A percentile compares a stretch with the other conserved stretches of the same genome.
Conservation (phyloP, 2,329 filamentous ascomycete species). For the Alternaria dauci region DNA sequence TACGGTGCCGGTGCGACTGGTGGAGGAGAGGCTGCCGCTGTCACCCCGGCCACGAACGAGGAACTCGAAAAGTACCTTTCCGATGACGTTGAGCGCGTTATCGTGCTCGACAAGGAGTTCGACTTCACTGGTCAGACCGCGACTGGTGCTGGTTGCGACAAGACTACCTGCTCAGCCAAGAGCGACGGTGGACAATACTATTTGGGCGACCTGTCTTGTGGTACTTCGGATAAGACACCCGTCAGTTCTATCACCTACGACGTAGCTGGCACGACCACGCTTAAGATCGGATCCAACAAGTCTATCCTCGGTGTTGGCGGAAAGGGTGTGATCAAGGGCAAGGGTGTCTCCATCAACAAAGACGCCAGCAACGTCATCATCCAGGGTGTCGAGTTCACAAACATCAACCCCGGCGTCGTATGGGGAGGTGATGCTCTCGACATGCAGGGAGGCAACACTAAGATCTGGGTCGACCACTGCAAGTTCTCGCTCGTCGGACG, state of each 20-base stretch:
- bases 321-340: conserved; percentile 54
- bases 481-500: conserved; percentile 57
- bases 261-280: conserved; percentile 38
- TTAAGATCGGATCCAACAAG: conserved; percentile 54
- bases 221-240: conserved; percentile 22
- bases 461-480: conserved; percentile 51
- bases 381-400: conserved; percentile 52
- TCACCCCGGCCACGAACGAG: conserved; percentile 31
- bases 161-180: conserved; percentile 24
- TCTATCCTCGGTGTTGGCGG: conserved; percentile 52
- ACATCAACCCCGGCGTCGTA: conserved; percentile 50
- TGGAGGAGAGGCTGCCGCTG: conserved; percentile 33
- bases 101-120: conserved; percentile 32
- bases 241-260: conserved; percentile 47
- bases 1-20: conserved; percentile 36
- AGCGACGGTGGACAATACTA: conserved; percentile 31
- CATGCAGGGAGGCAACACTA: conserved; percentile 44
- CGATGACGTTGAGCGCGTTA: conserved; percentile 30
- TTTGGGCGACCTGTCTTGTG: conserved; percentile 33
- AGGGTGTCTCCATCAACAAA: conserved; percentile 50
- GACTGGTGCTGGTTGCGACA: conserved; percentile 32
- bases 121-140: conserved; percentile 38
- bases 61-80: conserved; percentile 33
- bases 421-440: conserved; percentile 53
- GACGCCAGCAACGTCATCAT: conserved; percentile 51